These are phyloP conservation scores for Cystofilobasidium macerans DNA, from an alignment of 768 basidiomycete genomes.

Conservation along the genomic window DNA sequence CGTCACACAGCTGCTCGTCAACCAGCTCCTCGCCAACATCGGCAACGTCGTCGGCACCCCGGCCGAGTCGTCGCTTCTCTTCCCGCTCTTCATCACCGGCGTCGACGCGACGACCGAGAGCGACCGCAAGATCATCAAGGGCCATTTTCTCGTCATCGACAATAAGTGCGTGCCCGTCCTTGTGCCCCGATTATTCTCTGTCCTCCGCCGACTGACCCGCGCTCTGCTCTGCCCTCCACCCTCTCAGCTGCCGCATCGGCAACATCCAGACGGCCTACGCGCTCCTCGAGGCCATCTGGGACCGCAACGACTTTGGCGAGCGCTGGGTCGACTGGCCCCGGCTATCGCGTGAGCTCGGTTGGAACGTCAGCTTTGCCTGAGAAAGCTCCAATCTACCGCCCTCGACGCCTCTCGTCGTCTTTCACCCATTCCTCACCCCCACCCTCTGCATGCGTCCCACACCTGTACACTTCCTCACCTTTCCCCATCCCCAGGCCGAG, in stretches of 20 bases:
- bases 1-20: slow-evolving; percentile 22
- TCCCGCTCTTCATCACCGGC: slow-evolving; percentile 25
- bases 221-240: not conserved
- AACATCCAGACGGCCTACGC: slow-evolving; percentile 23
- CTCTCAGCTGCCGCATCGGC: slow-evolving; percentile 24
- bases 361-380: slow-evolving; percentile 24
- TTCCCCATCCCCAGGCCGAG: no score
- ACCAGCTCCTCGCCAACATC: slow-evolving; percentile 22
- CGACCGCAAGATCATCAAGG: slow-evolving; percentile 21
- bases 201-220: not conserved
- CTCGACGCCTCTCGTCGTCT: no score
- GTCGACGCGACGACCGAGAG: slow-evolving; percentile 22
- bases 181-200: not conserved
- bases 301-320: slow-evolving; percentile 16
- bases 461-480: no score
- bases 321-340: slow-evolving; percentile 22
- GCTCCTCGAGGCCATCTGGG: slow-evolving; percentile 21
- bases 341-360: slow-evolving; percentile 11
- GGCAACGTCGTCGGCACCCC: slow-evolving; percentile 23
- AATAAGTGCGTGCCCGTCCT: slow-evolving; percentile 8
- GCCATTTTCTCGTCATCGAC: slow-evolving; percentile 17
- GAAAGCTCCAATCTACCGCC: no score
- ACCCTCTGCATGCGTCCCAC: no score
- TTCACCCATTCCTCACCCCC: no score
- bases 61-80: slow-evolving; percentile 21